A percentile compares a stretch with the other conserved stretches of the same genome.
These are phyloP conservation scores for Penicillium occitanis DNA, from an alignment of 2,329 filamentous ascomycete genomes.

Conservation along the genomic window DNA sequence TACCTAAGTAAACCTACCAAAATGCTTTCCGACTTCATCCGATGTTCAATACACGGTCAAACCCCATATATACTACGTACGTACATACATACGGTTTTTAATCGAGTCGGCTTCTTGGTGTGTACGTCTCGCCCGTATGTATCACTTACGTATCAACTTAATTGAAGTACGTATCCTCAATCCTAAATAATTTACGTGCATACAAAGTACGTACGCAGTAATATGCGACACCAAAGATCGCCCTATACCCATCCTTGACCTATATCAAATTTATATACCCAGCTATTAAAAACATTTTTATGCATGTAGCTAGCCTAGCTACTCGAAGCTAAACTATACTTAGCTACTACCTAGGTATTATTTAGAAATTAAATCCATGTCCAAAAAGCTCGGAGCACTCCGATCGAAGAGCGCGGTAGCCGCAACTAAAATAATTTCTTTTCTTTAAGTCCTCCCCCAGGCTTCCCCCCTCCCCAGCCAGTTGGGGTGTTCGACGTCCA, in stretches of 20 bases:
- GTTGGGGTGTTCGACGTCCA: background rate
- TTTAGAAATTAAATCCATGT: background rate
- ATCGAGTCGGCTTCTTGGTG: background rate
- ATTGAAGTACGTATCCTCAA: background rate
- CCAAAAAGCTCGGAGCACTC: constrained; percentile 10
- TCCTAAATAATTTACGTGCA: background rate
- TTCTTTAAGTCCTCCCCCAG: background rate
- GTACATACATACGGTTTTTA: background rate
- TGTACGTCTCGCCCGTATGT: background rate
- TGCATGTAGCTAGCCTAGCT: background rate
- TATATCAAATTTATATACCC: background rate
- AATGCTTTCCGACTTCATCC: constrained; percentile 7
- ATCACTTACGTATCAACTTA: background rate
- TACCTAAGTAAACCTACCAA: background rate
- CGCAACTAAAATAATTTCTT: constrained; percentile 16
- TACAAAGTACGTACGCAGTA: background rate
- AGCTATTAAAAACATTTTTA: background rate
- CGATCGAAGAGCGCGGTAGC: constrained; percentile 18
- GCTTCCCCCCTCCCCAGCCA: no score
- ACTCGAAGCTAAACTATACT: constrained; percentile 3
- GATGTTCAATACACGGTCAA: background rate
- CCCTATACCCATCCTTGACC: background rate
- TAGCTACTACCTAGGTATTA: background rate
- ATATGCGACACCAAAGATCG: background rate
- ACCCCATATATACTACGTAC: background rate